Base-by-base conservation (phyloP, 2,329 filamentous ascomycete genomes). In the Cladophialophora chaetospira region DNA sequence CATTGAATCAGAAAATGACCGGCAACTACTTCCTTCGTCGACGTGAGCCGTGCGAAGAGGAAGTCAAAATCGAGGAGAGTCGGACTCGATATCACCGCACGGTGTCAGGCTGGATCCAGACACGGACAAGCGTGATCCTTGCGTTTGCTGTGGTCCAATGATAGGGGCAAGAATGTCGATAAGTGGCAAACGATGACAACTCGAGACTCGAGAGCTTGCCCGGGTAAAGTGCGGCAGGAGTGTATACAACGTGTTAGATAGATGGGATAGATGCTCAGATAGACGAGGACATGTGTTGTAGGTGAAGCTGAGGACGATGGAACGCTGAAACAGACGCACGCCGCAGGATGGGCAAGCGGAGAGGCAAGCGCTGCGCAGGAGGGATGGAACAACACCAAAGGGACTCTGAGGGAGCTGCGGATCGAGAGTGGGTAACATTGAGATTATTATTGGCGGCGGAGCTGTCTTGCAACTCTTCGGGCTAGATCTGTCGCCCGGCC, bases 71-170 rank as follows among this genome's bases (percentile, higher is more conserved):
- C 36, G 26, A 35, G 17, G 26, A 31, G 25, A 35, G 15, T 31
- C 23, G 23, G 15, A 33, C 11, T 28, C 5, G 29, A 36, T 36
- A 31, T 49, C 42, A 40, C 31, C 31, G 31, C 31, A n/a, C n/a
- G 31, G 36, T 19, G 36, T 44, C 42, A 44, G 42, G 42, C n/a
- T 44, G 42, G 23, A 23, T 44, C 42, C 23, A 23, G 42, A 28
- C 42, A 23, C 42, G 42, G 26, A 25, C 23, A 13, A 25, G 29
- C 13, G 36, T 40, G 36, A 21, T 21, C 36, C 23, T 17, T 44
- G 42, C 11, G 42, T 23, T 10, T 19, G 21, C 5, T n/a, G 13
- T 25, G 4, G 42, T 44, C 42, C 42, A 44, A 44, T 44, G 42
- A 28, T n/a, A 28, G 23, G 19, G 23, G 19, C 19, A 26, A 4